Conservation (phyloP, 164 flowering plant genomes). For the Amborella trichopoda region DNA sequence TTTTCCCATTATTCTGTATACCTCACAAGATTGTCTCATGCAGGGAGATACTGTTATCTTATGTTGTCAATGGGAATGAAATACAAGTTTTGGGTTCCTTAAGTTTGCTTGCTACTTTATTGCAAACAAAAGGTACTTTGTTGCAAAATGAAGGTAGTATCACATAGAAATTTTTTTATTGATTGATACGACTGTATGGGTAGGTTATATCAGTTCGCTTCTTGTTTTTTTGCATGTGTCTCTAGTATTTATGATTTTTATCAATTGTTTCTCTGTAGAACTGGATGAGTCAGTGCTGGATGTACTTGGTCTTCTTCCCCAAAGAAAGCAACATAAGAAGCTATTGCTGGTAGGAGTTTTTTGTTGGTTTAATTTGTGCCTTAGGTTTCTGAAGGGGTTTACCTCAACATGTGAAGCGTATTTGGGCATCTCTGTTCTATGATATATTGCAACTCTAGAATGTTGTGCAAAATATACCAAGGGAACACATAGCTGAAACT, state of each 20-base stretch:
- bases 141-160: no score
- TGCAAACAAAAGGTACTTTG: slow-evolving; percentile 99
- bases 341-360: slow-evolving; percentile 58
- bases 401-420: no score
- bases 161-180: no score
- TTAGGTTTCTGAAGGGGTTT: no score
- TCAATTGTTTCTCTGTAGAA: slow-evolving; percentile 29
- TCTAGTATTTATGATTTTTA: not conserved
- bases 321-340: slow-evolving; percentile 86
- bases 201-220: not conserved
- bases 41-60: slow-evolving; percentile 73
- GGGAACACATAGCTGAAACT: no score
- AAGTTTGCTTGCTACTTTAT: slow-evolving; percentile 62
- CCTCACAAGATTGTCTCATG: not conserved
- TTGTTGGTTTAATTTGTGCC: not conserved
- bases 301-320: slow-evolving; percentile 96
- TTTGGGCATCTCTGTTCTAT: no score
- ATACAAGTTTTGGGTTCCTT: slow-evolving; percentile 72
- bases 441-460: no score
- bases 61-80: slow-evolving; percentile 52
- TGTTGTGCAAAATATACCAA: no score
- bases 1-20: no score
- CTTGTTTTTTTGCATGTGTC: not conserved
- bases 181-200: no score
- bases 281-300: slow-evolving; percentile 93